Evolutionary conservation across 768 basidiomycete genomes (phyloP).

Genomic region (Lanmaoa pseudosensibilis): DNA sequence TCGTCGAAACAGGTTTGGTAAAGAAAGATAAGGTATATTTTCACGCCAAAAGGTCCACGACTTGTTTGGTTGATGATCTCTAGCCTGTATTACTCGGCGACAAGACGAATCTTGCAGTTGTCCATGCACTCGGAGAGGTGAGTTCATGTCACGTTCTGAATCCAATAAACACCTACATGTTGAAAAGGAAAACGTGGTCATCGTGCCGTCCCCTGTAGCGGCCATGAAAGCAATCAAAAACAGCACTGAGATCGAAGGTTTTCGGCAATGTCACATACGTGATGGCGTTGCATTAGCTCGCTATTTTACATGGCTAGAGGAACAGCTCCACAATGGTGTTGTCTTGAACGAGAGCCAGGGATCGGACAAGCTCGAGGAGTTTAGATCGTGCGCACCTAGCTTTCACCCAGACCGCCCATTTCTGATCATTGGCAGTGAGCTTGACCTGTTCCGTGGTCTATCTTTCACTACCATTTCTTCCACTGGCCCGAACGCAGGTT

Average conservation of each 20-base stretch:
- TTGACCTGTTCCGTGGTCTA: constrained; percentile 78
- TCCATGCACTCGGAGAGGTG: constrained; percentile 74
- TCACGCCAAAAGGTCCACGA: constrained; percentile 4
- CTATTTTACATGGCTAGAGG: constrained; percentile 96
- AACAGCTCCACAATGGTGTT: constrained; percentile 62
- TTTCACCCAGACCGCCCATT: neutral
- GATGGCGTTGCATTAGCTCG: constrained; percentile 85
- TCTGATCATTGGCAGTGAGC: constrained; percentile 49
- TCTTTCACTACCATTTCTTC: constrained; percentile 94
- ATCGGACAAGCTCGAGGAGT: constrained; percentile 76
- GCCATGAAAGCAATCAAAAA: constrained; percentile 85
- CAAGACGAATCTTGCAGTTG: constrained; percentile 79
- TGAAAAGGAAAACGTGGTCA: constrained; percentile 54
- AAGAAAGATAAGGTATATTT: constrained; percentile 32
- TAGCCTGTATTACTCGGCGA: constrained; percentile 77
- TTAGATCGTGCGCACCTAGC: constrained; percentile 63
- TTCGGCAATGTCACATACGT: constrained; percentile 83
- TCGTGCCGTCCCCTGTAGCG: constrained; percentile 70
- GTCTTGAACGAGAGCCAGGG: constrained; percentile 77
- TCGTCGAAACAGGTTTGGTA: constrained; percentile 39
- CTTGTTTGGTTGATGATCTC: neutral
- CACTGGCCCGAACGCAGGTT: constrained; percentile 89
- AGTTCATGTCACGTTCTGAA: constrained; percentile 6
- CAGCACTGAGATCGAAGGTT: constrained; percentile 79
- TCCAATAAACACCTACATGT: neutral